phyloP scores from a whole-genome alignment of 306 rosid genomes.

The Gleditsia sinensis region DNA sequence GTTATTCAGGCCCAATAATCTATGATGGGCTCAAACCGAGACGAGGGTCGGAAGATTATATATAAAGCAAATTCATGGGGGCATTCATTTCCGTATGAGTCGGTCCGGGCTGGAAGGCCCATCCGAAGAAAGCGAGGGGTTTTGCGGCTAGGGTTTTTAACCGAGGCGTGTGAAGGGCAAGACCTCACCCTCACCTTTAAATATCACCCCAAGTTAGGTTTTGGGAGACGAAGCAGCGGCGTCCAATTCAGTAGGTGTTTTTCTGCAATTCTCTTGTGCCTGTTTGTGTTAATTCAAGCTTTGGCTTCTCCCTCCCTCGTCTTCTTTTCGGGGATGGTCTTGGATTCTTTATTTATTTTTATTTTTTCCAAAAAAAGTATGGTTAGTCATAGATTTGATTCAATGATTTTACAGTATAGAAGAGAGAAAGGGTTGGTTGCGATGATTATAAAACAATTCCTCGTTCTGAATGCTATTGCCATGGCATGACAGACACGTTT shows the following conservation, averaged over 20 bases:
- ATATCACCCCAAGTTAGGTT: not conserved
- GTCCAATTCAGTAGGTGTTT: not conserved
- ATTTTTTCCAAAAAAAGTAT: not conserved
- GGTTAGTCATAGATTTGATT: not conserved
- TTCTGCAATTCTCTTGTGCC: not conserved
- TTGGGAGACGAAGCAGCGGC: not conserved
- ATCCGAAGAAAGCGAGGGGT: not conserved
- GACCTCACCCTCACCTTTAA: conserved; percentile 35
- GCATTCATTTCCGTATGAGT: not conserved
- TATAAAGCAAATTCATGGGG: no score
- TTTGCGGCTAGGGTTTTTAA: conserved; percentile 11
- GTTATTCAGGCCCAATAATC: not conserved
- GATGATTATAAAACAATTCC: conserved; percentile 92
- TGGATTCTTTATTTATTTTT: not conserved
- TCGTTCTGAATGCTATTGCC: conserved; percentile 92
- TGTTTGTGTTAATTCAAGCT: not conserved
- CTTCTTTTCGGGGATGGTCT: not conserved
- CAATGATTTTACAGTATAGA: not conserved
- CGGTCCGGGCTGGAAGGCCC: not conserved
- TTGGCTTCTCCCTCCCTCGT: not conserved
- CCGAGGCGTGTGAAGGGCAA: not conserved
- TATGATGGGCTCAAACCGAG: not conserved
- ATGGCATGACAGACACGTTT: conserved; percentile 94
- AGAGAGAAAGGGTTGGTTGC: conserved; percentile 43
- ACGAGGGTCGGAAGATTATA: not conserved